A percentile compares a stretch with the other conserved stretches of the same genome.
Evolutionary conservation across 148 eudicot genomes (phyloP).

Genomic region (Salicornia ramosissima): DNA sequence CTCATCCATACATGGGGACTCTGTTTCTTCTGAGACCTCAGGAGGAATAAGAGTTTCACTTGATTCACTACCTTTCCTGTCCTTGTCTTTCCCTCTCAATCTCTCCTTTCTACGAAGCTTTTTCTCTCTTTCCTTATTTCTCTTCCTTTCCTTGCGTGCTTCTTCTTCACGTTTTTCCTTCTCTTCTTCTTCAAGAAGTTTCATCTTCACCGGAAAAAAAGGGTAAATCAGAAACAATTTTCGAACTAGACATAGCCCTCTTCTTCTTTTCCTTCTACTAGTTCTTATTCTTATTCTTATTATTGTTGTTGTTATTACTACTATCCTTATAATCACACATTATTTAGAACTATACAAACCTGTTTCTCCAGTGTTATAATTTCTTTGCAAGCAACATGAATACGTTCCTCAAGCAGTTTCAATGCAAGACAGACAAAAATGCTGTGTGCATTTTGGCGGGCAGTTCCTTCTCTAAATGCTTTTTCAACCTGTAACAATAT

Average conservation of each 20-base stretch:
- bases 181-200: constrained; percentile 99
- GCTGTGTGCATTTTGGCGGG: constrained; percentile 98
- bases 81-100: constrained; percentile 85
- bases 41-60: constrained; percentile 30
- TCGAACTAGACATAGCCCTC: constrained; percentile 15
- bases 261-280: no score
- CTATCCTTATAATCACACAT: not conserved
- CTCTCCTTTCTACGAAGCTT: constrained; percentile 95
- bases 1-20: constrained; percentile 36
- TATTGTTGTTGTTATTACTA: not conserved
- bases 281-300: no score
- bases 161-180: constrained; percentile 95
- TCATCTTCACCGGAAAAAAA: constrained; percentile 39
- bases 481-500: constrained; percentile 70
- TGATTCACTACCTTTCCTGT: constrained; percentile 50
- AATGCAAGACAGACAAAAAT: constrained; percentile 91
- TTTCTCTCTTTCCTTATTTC: constrained; percentile 87
- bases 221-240: constrained; percentile 15
- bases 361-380: constrained; percentile 87
- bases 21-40: constrained; percentile 35
- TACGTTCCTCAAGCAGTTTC: constrained; percentile 86
- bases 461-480: constrained; percentile 98
- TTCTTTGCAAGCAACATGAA: constrained; percentile 96
- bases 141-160: constrained; percentile 87
- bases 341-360: constrained; percentile 36